phyloP scores from a whole-genome alignment of 2,329 filamentous ascomycete species.

The Neocatenulostroma microsporum region DNA sequence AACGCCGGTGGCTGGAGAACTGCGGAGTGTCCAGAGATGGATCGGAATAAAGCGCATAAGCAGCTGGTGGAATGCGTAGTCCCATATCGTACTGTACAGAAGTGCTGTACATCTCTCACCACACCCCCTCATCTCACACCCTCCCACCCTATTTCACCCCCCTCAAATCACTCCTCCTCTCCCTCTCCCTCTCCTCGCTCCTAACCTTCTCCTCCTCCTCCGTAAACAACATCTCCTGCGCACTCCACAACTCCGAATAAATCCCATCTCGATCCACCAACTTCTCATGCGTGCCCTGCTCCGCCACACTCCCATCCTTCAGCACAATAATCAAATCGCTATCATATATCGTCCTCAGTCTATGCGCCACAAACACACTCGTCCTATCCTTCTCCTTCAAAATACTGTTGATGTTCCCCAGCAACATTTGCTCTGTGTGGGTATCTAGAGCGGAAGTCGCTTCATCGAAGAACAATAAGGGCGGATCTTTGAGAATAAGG shows the following conservation, averaged over 20 bases:
- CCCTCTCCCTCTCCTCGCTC: conserved; percentile 1
- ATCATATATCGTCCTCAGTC: conserved; percentile 87
- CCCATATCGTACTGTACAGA: neutral
- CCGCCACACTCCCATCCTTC: conserved; percentile 73
- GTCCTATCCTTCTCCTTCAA: conserved; percentile 80
- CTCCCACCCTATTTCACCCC: neutral
- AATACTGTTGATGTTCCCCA: conserved; percentile 89
- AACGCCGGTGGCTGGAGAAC: neutral
- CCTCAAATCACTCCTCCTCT: neutral
- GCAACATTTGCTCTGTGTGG: conserved; percentile 82
- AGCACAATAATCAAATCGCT: conserved; percentile 87
- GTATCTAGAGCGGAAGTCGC: conserved; percentile 89
- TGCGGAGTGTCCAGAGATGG: neutral
- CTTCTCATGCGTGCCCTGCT: conserved; percentile 79
- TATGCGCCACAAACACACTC: conserved; percentile 90
- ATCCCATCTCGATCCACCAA: conserved; percentile 70
- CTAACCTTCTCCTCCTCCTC: conserved; percentile 22
- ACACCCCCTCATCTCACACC: too few relatives aligned
- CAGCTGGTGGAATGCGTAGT: neutral
- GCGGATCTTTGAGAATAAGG: conserved; percentile 79
- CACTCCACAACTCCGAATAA: conserved; percentile 83
- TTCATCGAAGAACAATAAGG: conserved; percentile 89
- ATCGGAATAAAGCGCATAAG: neutral
- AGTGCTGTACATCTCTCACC: too few relatives aligned
- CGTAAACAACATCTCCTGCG: conserved; percentile 33